These are phyloP conservation scores for Phaeosphaeria sp. DNA, from an alignment of 2,329 filamentous ascomycete genomes.

Conservation along the genomic window DNA sequence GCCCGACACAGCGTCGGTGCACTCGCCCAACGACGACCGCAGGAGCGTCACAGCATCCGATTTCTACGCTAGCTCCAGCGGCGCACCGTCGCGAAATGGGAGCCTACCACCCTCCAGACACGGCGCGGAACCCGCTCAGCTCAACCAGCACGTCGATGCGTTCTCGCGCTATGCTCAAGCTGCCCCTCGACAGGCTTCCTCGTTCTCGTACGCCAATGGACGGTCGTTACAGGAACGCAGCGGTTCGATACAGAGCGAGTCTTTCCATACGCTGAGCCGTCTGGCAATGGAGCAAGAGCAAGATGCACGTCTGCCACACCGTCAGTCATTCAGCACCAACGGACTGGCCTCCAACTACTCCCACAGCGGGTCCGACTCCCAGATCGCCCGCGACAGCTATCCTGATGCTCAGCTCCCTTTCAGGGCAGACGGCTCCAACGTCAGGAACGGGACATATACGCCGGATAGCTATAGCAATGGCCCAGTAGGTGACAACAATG, in stretches of 20 bases:
- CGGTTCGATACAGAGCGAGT: slow-evolving; percentile 48
- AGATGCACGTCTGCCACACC: slow-evolving; percentile 43
- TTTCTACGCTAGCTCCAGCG: slow-evolving; percentile 55
- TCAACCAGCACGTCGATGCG: slow-evolving; percentile 35
- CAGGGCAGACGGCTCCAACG: slow-evolving; percentile 25
- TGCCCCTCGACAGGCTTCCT: slow-evolving; percentile 56
- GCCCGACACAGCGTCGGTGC: slow-evolving; percentile 43
- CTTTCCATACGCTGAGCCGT: slow-evolving; percentile 43
- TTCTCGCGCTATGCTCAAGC: slow-evolving; percentile 35
- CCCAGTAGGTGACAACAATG: slow-evolving; percentile 40
- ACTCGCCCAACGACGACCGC: slow-evolving; percentile 53
- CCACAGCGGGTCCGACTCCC: slow-evolving; percentile 27
- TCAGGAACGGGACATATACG: slow-evolving; percentile 40
- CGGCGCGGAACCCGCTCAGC: slow-evolving; percentile 49
- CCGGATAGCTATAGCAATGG: slow-evolving; percentile 44
- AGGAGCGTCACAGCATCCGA: slow-evolving; percentile 49
- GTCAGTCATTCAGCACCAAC: slow-evolving; percentile 41
- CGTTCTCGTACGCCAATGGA: slow-evolving; percentile 57
- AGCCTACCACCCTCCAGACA: slow-evolving; percentile 65
- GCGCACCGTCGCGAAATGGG: slow-evolving; percentile 59
- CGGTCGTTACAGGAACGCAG: slow-evolving; percentile 48
- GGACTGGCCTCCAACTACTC: slow-evolving; percentile 30
- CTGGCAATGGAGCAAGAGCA: slow-evolving; percentile 44
- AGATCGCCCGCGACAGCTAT: slow-evolving; percentile 31
- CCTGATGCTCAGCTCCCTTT: slow-evolving; percentile 29